Percentiles rank a stretch among this genome's conserved stretches.
Evolutionary conservation across 495 filamentous ascomycete genomes (phyloP).

Genomic region (Xylaria scruposa): DNA sequence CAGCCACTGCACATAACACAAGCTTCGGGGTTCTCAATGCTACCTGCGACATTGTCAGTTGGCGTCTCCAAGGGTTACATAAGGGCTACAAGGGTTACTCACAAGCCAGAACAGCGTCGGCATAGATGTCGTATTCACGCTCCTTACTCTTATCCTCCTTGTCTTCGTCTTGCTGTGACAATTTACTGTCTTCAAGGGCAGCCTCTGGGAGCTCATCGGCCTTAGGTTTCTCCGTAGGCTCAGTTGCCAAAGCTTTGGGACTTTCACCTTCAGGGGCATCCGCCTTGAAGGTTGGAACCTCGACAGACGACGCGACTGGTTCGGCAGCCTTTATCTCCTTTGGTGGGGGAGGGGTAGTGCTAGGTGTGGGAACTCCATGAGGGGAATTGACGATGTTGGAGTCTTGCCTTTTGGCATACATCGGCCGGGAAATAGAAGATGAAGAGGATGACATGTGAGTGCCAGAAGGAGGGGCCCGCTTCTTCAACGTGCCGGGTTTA

Average conservation of each 20-base stretch:
- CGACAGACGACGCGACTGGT: slow-evolving; percentile 52
- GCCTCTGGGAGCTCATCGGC: slow-evolving; percentile 65
- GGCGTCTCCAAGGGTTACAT: not conserved
- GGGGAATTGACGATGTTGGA: slow-evolving; percentile 33
- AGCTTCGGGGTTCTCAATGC: slow-evolving; percentile 89
- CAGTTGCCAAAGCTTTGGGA: slow-evolving; percentile 74
- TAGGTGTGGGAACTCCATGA: slow-evolving; percentile 69
- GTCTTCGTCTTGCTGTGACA: slow-evolving; percentile 57
- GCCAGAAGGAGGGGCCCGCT: slow-evolving; percentile 64
- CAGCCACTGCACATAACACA: slow-evolving; percentile 92
- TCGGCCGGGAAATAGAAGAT: slow-evolving; percentile 47
- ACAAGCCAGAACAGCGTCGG: slow-evolving; percentile 87
- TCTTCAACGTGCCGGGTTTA: slow-evolving; percentile 64
- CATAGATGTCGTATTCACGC: slow-evolving; percentile 89
- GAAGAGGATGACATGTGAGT: slow-evolving; percentile 58
- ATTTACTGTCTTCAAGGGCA: slow-evolving; percentile 55
- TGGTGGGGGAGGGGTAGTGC: slow-evolving; percentile 61
- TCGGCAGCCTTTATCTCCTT: slow-evolving; percentile 52
- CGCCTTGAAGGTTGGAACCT: slow-evolving; percentile 66
- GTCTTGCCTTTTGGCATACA: slow-evolving; percentile 50
- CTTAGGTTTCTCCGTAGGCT: slow-evolving; percentile 64
- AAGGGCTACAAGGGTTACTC: slow-evolving; percentile 49
- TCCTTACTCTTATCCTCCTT: slow-evolving; percentile 68
- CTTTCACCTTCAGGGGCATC: slow-evolving; percentile 74
- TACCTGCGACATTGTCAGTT: slow-evolving; percentile 55